Base-by-base conservation (phyloP, 2,329 filamentous ascomycete genomes). In the Curvularia lunata region DNA sequence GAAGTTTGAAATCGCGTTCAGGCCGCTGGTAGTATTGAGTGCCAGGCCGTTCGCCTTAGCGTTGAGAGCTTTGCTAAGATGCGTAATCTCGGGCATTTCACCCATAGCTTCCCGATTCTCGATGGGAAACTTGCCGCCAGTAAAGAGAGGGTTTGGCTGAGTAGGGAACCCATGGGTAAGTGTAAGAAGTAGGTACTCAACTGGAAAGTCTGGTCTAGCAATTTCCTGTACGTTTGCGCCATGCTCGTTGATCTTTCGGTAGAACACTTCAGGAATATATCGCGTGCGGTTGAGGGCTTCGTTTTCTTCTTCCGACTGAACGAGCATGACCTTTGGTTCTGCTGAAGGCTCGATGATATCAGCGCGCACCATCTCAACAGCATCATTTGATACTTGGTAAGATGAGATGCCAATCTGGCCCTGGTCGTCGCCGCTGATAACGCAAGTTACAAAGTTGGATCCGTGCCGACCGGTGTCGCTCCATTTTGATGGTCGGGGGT, bases 251-350 rank as follows among this genome's bases (percentile, higher is more conserved):
- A 97, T 92, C 67, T 87, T 88, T 61, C 94, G 88, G 80, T 96
- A 99, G 79, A 98, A 99, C 4, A 99, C 94, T 72, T 99, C 95
- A 0, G 95, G 95, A 21, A 99, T 96, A 73, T 99, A 99, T 68
- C 93, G 86, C 23, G 89, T 88, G 54, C 87, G 87, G 78, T 82
- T 54, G 81, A 86, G 66, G 82, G 75, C 86, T 63, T 92, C 89
- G 50, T 93, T 90, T 67, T 97, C 92, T 58, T 94, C 91, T 73
- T 98, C 94, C 23, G 91, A 90, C 61, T 93, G 92, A 4, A 99
- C 95, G 45, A 99, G 86, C 94, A 99, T 97, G 51, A 94, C 88
- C 6, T 86, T 88, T 1, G 95, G 95, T 63, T 98, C 94, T 28
- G 93, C 93, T 8, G 92, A 98, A 7, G 95, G 91, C 75, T 99